phyloP scores from a whole-genome alignment of 2,329 filamentous ascomycete genomes.

The Epichloe aotearoae region DNA sequence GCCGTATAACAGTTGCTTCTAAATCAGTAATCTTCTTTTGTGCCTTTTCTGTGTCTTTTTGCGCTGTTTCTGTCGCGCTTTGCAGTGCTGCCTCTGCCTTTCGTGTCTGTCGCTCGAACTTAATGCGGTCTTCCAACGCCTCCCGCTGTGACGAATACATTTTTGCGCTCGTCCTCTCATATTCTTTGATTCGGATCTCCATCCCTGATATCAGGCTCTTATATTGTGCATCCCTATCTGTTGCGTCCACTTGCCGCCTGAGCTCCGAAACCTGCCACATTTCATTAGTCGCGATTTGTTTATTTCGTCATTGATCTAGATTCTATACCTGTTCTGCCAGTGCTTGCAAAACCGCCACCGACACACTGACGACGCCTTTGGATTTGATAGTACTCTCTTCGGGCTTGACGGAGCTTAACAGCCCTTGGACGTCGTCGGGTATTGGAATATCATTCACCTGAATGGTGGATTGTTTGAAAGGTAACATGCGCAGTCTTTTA shows the following conservation, averaged over 20 bases:
- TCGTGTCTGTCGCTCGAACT: constrained; percentile 32
- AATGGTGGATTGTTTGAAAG: constrained; percentile 9
- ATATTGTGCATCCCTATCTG: constrained; percentile 21
- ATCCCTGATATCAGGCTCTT: constrained; percentile 29
- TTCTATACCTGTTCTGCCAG: constrained; percentile 25
- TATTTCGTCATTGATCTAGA: neutral
- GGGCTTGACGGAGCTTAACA: constrained; percentile 14
- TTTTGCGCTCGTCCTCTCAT: constrained; percentile 28
- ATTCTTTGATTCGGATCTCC: constrained; percentile 31
- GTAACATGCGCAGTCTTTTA: constrained; percentile 17
- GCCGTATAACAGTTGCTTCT: constrained; percentile 18
- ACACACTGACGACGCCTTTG: constrained; percentile 15
- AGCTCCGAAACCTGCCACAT: constrained; percentile 16
- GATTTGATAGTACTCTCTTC: constrained; percentile 6
- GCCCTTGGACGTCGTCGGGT: constrained; percentile 17
- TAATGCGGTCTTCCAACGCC: constrained; percentile 37
- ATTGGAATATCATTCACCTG: constrained; percentile 19
- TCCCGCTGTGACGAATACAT: constrained; percentile 35
- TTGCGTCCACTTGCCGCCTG: constrained; percentile 14
- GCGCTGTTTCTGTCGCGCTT: constrained; percentile 13
- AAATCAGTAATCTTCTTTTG: constrained; percentile 24
- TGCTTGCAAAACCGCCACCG: constrained; percentile 23
- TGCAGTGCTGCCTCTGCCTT: constrained; percentile 22
- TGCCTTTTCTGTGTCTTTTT: constrained; percentile 24
- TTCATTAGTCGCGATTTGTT: neutral